Base-by-base conservation (phyloP, 208 protist genomes). In the Naegleria gruberi region DNA sequence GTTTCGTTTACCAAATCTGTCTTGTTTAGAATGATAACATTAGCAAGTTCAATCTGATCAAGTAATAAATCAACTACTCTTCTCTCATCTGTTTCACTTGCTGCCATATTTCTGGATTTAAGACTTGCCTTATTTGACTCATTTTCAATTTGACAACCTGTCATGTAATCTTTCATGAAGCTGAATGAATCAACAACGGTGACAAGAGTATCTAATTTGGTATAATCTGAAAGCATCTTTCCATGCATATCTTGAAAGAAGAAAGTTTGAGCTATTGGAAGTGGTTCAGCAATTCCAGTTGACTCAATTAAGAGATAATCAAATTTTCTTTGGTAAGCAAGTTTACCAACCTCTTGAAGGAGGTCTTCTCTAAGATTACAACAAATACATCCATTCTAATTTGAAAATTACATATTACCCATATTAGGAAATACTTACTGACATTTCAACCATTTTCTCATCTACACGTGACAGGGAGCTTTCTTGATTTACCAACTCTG, bases 11-110 rank as follows among this genome's bases (percentile, higher is more conserved):
- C 91, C 0, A 97, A 55, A 90, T 97, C 96, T 44, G 82, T 92
- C 92, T 98, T 98, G 93, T 98, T 98, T 23, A 98, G 73, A 0
- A 98, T 40, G 40, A 98, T 93, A 0, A 96, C 90, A 90, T 98
- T 93, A 17, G 95, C 93, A 92, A 97, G 98, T 91, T 96, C 95
- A 6, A 94, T 90, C 89, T 97, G 95, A 40, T 97, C 95, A 19
- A 82, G 37, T 0, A 90, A 73, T 10, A 91, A 81, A 4, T 8
- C 41, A 43, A 0, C n/a, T 37, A 84, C 88, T 15, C 10, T 89
- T 91, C 89, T 82, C 46, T n/a, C 23, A 65, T 92, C 91, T 47
- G 65, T 12, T 74, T 51, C n/a, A 23, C 83, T 42, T 89, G 34
- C 40, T 15, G 42, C 7, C 73, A 84, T 30, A 55, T 82, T 41